Evolutionary conservation across 1,284 basidiomycete species (phyloP).

Genomic region (Austroboletus niveus): DNA sequence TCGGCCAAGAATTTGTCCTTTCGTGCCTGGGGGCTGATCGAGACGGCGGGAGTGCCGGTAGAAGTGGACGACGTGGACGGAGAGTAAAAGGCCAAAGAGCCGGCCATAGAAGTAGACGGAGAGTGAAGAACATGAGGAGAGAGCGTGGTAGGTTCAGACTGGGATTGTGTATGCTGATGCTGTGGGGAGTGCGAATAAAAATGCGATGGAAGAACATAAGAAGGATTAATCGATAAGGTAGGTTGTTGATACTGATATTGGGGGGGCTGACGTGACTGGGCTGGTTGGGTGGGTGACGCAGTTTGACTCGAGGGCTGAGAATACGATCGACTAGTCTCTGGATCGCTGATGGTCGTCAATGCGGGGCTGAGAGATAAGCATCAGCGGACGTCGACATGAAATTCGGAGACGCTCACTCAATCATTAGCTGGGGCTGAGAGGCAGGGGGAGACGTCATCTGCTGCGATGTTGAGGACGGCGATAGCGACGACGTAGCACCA

Average conservation of each 20-base stretch:
- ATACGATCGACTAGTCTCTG: conserved; percentile 35
- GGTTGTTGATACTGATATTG: conserved; percentile 39
- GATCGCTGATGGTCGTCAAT: conserved; percentile 47
- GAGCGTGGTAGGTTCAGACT: conserved; percentile 54
- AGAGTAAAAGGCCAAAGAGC: conserved; percentile 35
- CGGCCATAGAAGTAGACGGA: conserved; percentile 40
- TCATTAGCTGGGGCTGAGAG: conserved; percentile 44
- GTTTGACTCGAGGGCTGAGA: conserved; percentile 33
- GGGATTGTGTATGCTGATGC: conserved; percentile 35
- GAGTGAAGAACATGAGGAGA: conserved; percentile 67
- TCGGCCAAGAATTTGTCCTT: conserved; percentile 49
- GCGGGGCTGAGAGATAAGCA: conserved; percentile 40
- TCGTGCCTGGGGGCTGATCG: conserved; percentile 37
- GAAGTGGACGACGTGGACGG: conserved; percentile 30
- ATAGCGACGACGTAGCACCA: conserved; percentile 51
- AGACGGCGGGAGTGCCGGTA: conserved; percentile 22
- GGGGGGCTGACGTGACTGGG: conserved; percentile 35
- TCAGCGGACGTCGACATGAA: conserved; percentile 12
- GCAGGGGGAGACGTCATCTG: conserved; percentile 27
- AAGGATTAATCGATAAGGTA: conserved; percentile 40
- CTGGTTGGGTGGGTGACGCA: conserved; percentile 25
- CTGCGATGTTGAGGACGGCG: conserved; percentile 34
- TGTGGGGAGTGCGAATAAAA: conserved; percentile 36
- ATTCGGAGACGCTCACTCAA: conserved; percentile 44
- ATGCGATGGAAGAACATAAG: conserved; percentile 40